phyloP scores from a whole-genome alignment of 768 basidiomycete genomes.

The Leucocoprinus sp. region DNA sequence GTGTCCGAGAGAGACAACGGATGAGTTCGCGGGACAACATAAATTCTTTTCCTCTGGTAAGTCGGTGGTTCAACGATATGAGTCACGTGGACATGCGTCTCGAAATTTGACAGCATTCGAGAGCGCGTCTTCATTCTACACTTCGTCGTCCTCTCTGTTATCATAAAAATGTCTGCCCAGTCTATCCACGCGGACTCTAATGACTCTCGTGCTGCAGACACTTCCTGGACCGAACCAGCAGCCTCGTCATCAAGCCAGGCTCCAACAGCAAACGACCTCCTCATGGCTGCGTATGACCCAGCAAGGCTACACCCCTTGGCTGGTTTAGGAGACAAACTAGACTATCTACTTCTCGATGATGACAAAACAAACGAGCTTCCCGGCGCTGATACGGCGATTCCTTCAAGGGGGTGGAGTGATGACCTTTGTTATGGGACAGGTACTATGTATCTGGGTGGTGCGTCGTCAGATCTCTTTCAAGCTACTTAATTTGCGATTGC shows the following conservation, averaged over 20 bases:
- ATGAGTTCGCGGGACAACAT: constrained; percentile 1
- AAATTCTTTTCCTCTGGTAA: too few species aligned
- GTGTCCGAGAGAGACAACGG: background rate
- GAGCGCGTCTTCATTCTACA: constrained; percentile 12
- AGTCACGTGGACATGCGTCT: constrained; percentile 18
- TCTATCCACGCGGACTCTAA: constrained; percentile 22
- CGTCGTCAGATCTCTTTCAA: constrained; percentile 61
- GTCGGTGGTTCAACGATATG: constrained; percentile 1
- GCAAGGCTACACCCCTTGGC: constrained; percentile 91
- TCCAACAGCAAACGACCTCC: constrained; percentile 80
- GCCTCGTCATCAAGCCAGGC: constrained; percentile 41
- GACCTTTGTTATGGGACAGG: constrained; percentile 99
- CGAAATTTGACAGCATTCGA: constrained; percentile 17
- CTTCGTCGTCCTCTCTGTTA: constrained; percentile 22
- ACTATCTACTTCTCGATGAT: constrained; percentile 93
- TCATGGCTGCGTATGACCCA: constrained; percentile 84
- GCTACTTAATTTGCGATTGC: constrained; percentile 44
- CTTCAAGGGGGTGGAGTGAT: constrained; percentile 97
- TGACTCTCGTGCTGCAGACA: constrained; percentile 39
- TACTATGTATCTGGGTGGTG: constrained; percentile 96
- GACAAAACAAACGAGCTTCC: constrained; percentile 90
- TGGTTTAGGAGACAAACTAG: constrained; percentile 84
- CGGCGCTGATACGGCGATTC: constrained; percentile 85
- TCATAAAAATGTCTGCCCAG: constrained; percentile 19
- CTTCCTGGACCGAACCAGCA: constrained; percentile 33